These are phyloP conservation scores for Sclerotiophoma versabilis DNA, from an alignment of 2,329 filamentous ascomycete genomes.

Conservation along the genomic window DNA sequence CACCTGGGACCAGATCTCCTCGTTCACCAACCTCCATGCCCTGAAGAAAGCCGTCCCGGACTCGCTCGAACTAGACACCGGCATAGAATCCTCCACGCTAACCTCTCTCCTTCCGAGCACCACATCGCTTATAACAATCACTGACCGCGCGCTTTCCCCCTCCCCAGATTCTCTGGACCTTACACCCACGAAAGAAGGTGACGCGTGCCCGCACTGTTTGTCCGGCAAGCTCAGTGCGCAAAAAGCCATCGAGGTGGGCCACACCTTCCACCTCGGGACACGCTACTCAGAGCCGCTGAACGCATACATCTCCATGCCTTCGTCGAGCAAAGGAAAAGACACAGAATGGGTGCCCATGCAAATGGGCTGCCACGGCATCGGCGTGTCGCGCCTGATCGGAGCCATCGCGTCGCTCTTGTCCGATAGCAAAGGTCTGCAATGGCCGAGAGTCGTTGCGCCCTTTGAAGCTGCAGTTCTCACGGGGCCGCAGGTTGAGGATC, in stretches of 20 bases:
- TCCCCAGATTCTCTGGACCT: constrained; percentile 57
- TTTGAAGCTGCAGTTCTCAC: constrained; percentile 77
- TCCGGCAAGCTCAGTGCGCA: constrained; percentile 69
- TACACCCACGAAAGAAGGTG: constrained; percentile 69
- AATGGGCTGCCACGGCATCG: constrained; percentile 98
- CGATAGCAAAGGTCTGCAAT: constrained; percentile 76
- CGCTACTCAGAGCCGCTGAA: constrained; percentile 81
- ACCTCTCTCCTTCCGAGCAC: constrained; percentile 28
- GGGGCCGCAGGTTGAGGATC: constrained; percentile 52
- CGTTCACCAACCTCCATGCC: constrained; percentile 64
- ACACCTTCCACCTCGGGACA: constrained; percentile 93
- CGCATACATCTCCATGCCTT: constrained; percentile 63
- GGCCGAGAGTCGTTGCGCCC: constrained; percentile 86
- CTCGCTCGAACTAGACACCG: constrained; percentile 73
- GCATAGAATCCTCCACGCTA: constrained; percentile 60
- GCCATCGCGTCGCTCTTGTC: constrained; percentile 80
- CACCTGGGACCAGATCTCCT: constrained; percentile 31
- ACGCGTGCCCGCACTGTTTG: constrained; percentile 75
- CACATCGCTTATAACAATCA: constrained; percentile 22
- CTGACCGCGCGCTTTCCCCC: constrained; percentile 28
- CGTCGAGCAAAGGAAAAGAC: constrained; percentile 30
- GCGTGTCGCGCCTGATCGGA: constrained; percentile 87
- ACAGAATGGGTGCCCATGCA: constrained; percentile 66
- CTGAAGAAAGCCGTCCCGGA: constrained; percentile 64
- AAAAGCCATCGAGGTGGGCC: constrained; percentile 86